Evolutionary conservation across 2,329 filamentous ascomycete genomes (phyloP).

Genomic region (Coccinonectria pachysandricola): DNA sequence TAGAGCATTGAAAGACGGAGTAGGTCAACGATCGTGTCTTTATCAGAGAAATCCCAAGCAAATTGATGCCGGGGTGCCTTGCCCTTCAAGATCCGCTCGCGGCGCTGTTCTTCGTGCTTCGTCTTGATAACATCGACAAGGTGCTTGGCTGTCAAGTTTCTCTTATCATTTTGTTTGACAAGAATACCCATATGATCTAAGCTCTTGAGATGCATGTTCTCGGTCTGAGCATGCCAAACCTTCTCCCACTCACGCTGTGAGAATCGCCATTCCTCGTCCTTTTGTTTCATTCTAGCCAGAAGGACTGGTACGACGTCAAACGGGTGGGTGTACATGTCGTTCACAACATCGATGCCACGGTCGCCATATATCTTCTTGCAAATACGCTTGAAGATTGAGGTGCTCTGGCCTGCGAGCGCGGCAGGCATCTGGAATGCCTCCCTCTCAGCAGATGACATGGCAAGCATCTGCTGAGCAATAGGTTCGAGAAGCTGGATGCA

Average conservation of each 20-base stretch:
- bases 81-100: constrained; percentile 52
- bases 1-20: constrained; percentile 54
- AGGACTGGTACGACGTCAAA: constrained; percentile 83
- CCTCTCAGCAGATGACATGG: constrained; percentile 64
- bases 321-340: constrained; percentile 74
- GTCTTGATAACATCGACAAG: constrained; percentile 85
- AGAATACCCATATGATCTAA: constrained; percentile 93
- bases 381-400: constrained; percentile 92
- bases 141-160: constrained; percentile 80
- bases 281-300: constrained; percentile 82
- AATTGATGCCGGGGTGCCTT: constrained; percentile 62
- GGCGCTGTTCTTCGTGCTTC: constrained; percentile 83
- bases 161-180: constrained; percentile 82
- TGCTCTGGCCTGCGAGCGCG: constrained; percentile 83
- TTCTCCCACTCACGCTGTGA: constrained; percentile 98
- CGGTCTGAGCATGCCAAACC: constrained; percentile 93
- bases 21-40: constrained; percentile 54
- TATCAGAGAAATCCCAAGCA: constrained; percentile 62
- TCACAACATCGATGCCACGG: constrained; percentile 72
- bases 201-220: constrained; percentile 90
- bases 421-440: constrained; percentile 67
- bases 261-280: constrained; percentile 95
- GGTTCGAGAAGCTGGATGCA: constrained; percentile 95
- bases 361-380: constrained; percentile 98
- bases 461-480: constrained; percentile 80